Percentiles rank a stretch among this genome's conserved stretches.
Evolutionary conservation across 768 basidiomycete genomes (phyloP).

Genomic region (Sporobolomyces roseus): DNA sequence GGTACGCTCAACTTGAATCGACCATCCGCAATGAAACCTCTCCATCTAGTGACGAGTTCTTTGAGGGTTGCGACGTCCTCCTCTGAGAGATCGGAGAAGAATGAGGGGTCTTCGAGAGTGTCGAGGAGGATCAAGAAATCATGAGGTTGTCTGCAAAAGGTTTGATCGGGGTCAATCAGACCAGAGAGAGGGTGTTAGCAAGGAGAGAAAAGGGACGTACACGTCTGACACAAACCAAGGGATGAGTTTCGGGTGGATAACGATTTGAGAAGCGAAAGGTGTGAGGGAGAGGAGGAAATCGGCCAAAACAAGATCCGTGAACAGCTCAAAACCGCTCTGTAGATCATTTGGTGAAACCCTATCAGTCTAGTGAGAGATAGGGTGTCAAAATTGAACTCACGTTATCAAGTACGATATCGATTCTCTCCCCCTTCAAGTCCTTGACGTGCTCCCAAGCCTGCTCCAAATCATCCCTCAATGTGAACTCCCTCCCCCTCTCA

Average conservation of each 20-base stretch:
- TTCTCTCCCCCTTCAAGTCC: conserved; percentile 55
- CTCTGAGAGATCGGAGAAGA: conserved; percentile 57
- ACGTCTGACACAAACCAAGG: conserved; percentile 86
- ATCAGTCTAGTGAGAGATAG: too few species aligned
- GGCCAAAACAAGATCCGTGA: conserved; percentile 87
- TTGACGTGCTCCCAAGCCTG: conserved; percentile 69
- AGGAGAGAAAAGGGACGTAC: conserved; percentile 4
- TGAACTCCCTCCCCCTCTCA: conserved; percentile 67
- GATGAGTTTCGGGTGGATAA: conserved; percentile 91
- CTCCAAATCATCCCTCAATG: conserved; percentile 77
- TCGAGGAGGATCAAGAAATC: conserved; percentile 70
- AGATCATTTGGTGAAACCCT: too few species aligned
- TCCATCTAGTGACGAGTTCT: conserved; percentile 68
- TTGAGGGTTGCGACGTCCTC: conserved; percentile 51
- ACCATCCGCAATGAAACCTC: conserved; percentile 63
- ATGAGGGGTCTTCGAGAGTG: conserved; percentile 50
- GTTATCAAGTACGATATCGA: conserved; percentile 91
- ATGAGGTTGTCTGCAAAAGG: conserved; percentile 56
- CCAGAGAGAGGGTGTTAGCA: background rate
- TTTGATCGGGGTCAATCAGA: background rate
- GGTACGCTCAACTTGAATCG: conserved; percentile 71
- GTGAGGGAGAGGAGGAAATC: conserved; percentile 89
- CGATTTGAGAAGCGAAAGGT: conserved; percentile 70
- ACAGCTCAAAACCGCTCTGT: conserved; percentile 88
- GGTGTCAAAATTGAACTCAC: too few species aligned